These are phyloP conservation scores for Rhinocladiella similis DNA, from an alignment of 2,329 filamentous ascomycete species.

Conservation along the genomic window DNA sequence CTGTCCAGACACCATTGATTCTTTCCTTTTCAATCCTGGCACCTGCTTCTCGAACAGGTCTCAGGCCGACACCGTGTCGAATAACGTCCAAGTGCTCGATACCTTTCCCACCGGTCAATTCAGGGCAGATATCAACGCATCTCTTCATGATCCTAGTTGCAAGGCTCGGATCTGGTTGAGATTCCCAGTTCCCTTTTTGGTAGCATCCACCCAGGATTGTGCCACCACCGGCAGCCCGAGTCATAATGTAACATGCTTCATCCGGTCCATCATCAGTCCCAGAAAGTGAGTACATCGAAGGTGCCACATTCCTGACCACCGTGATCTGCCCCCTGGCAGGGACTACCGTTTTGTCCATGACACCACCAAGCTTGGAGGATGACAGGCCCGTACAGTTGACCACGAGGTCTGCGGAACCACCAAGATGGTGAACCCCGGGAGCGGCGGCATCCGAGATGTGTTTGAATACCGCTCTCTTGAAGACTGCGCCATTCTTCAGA, in stretches of 20 bases:
- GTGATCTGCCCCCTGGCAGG: conserved; percentile 83
- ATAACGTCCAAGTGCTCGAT: conserved; percentile 73
- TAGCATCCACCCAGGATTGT: conserved; percentile 86
- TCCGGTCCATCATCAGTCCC: conserved; percentile 72
- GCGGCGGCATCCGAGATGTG: conserved; percentile 75
- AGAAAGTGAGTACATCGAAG: conserved; percentile 67
- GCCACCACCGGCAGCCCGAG: conserved; percentile 73
- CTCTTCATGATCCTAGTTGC: conserved; percentile 82
- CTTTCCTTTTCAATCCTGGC: conserved; percentile 73
- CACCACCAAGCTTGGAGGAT: conserved; percentile 74
- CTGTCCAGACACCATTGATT: conserved; percentile 65
- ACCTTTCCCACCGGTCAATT: conserved; percentile 65
- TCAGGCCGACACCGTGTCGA: conserved; percentile 77
- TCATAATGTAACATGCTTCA: conserved; percentile 81
- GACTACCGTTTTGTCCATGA: conserved; percentile 70
- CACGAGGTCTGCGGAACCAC: conserved; percentile 64
- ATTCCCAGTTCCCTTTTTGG: conserved; percentile 76
- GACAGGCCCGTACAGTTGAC: conserved; percentile 85
- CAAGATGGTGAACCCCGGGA: conserved; percentile 57
- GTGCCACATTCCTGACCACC: conserved; percentile 75
- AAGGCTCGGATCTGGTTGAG: conserved; percentile 74
- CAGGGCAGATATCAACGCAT: conserved; percentile 64
- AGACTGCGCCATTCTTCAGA: conserved; percentile 67
- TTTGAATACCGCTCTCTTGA: conserved; percentile 63
- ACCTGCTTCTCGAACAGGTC: conserved; percentile 72